Base-by-base conservation (phyloP, 2,329 filamentous ascomycete species). In the Ascochyta rabiei region DNA sequence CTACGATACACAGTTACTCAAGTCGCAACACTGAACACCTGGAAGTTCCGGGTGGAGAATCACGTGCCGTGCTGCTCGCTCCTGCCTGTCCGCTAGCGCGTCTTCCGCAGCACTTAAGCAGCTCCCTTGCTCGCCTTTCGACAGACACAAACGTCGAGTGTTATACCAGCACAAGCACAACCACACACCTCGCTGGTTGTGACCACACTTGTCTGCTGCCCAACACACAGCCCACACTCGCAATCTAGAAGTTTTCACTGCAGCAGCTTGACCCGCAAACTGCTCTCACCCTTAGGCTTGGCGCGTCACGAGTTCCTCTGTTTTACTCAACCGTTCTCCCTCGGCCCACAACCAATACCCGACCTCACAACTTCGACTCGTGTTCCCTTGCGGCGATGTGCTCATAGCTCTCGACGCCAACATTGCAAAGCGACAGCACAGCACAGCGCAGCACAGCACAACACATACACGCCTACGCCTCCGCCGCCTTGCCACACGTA, bases 1-100 rank as follows among this genome's bases (percentile, higher is more conserved):
- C 44, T 49, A 53, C 46, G 31, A 48, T 33, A 51, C 37, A 43
- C 54, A 46, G 16, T 15, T 41, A 41, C 53, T 45, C 60, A 54
- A 53, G 62, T 62, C 57, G 63, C 60, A 46, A 49, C 52, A 55
- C 41, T 55, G 52, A 63, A 61, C 62, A 63, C 55, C 53, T 62
- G 58, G 60, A 59, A 59, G 61, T 62, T 61, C 62, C 39, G 57
- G 57, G 62, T 67, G 64, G 64, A 67, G 59, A 56, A 52, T 64
- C 64, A 66, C 64, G 62, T 66, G 64, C 44, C 16, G 15, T 46
- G 28, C 28, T 30, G 9, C 28, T 30, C 28, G n/a, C 15, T 37
- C 52, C 44, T 35, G 41, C 37, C 38, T 40, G 38, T 26, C 23
- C 57, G 59, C 61, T 67, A 61, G 50, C 35, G 48, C 35, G 31